Conservation (phyloP, 768 basidiomycete species). For the Kwoniella botswanensis region DNA sequence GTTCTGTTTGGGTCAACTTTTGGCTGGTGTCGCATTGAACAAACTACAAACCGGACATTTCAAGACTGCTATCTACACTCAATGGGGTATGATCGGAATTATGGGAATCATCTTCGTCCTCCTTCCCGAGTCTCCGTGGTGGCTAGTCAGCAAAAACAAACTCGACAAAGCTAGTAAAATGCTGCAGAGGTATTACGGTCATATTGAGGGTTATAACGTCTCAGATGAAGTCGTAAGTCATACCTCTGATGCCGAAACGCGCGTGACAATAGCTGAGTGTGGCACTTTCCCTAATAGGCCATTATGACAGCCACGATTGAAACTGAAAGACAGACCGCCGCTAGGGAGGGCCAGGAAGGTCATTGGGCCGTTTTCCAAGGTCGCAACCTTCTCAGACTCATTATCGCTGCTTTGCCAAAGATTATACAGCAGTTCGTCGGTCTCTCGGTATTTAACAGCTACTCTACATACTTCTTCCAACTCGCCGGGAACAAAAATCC, state of each 20-base stretch:
- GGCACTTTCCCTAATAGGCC: not conserved
- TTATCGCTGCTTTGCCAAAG: constrained; percentile 33
- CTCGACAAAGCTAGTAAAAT: constrained; percentile 28
- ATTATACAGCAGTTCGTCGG: constrained; percentile 30
- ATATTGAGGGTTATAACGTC: constrained; percentile 32
- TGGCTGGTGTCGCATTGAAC: constrained; percentile 36
- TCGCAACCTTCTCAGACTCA: constrained; percentile 17
- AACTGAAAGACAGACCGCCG: constrained; percentile 11
- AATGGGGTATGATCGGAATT: constrained; percentile 30
- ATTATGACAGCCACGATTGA: constrained; percentile 27
- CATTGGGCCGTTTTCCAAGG: constrained; percentile 23
- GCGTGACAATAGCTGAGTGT: not conserved
- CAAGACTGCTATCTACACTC: constrained; percentile 36
- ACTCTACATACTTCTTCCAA: constrained; percentile 37
- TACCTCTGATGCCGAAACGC: not conserved
- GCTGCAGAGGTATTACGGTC: constrained; percentile 16
- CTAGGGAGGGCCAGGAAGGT: constrained; percentile 13
- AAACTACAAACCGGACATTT: constrained; percentile 24
- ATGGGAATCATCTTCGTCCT: constrained; percentile 28
- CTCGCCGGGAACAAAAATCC: constrained; percentile 27
- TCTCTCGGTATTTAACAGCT: not conserved
- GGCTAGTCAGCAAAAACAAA: constrained; percentile 30
- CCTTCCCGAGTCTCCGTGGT: constrained; percentile 36
- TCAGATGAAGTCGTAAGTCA: constrained; percentile 15
- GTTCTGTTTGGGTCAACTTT: constrained; percentile 39